Evolutionary conservation across 306 rosid genomes (phyloP).

Genomic region (Hippophae gyantsensis): DNA sequence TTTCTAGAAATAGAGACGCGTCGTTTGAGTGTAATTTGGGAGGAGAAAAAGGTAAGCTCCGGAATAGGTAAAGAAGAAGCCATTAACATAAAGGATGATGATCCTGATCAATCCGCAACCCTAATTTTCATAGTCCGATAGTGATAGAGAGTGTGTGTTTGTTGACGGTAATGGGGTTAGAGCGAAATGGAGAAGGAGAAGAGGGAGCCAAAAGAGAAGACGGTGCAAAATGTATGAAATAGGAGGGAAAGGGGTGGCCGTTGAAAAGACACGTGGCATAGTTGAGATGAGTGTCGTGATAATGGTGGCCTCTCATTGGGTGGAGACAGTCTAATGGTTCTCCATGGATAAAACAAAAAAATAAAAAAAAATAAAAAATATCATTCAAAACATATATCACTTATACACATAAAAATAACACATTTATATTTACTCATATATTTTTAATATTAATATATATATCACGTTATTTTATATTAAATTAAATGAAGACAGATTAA

Average conservation of each 20-base stretch:
- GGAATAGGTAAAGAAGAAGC: constrained; percentile 44
- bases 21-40: constrained; percentile 31
- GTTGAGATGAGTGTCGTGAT: constrained; percentile 32
- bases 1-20: constrained; percentile 25
- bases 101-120: constrained; percentile 18
- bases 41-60: constrained; percentile 52
- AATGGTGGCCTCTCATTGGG: constrained; percentile 42
- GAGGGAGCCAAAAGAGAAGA: constrained; percentile 6
- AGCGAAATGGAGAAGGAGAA: background rate
- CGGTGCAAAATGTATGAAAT: constrained; percentile 14
- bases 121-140: constrained; percentile 35
- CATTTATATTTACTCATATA: too few relatives aligned
- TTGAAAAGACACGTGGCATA: constrained; percentile 57
- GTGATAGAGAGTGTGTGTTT: background rate
- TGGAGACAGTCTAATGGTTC: constrained; percentile 2
- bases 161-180: background rate
- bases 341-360: too few relatives aligned
- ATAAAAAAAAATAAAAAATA: too few relatives aligned
- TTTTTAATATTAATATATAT: too few relatives aligned
- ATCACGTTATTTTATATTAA: too few relatives aligned
- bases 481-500: too few relatives aligned
- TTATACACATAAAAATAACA: too few relatives aligned
- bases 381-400: too few relatives aligned
- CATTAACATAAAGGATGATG: constrained; percentile 23
- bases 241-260: constrained; percentile 41